Conservation (phyloP, 805 yeast species). For the Cyberlindnera petersonii region DNA sequence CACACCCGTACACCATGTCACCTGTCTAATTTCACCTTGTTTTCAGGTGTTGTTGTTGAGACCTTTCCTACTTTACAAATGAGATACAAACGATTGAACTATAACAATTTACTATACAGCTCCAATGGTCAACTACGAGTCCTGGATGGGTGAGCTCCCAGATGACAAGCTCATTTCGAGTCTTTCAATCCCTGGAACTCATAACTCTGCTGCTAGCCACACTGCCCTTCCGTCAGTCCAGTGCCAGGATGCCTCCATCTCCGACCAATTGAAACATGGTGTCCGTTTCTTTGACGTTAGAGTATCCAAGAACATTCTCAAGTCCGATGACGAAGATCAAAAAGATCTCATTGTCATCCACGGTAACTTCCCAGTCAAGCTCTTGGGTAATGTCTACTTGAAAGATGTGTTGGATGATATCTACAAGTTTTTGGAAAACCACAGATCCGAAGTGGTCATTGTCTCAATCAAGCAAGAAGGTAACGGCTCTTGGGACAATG, state of each 20-base stretch:
- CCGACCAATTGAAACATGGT: constrained; percentile 64
- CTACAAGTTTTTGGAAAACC: constrained; percentile 48
- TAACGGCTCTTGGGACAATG: constrained; percentile 57
- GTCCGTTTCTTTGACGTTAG: constrained; percentile 73
- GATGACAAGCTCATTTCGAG: constrained; percentile 50
- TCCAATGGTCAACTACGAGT: constrained; percentile 25
- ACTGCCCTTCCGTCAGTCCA: constrained; percentile 70
- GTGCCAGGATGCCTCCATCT: constrained; percentile 62
- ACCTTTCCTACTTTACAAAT: no score
- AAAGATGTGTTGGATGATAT: constrained; percentile 51
- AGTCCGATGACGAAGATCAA: constrained; percentile 40
- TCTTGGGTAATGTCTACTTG: constrained; percentile 53
- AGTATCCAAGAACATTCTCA: constrained; percentile 53
- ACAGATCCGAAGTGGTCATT: constrained; percentile 58
- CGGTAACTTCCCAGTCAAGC: constrained; percentile 70
- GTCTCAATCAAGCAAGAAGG: constrained; percentile 77
- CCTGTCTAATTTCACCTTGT: no score
- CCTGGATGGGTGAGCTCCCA: constrained; percentile 52
- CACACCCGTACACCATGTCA: no score
- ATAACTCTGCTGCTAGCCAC: constrained; percentile 72
- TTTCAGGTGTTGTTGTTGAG: no score
- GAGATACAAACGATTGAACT: no score
- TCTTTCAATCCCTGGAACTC: constrained; percentile 79
- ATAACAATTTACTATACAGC: no score
- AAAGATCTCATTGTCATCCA: constrained; percentile 64